Evolutionary conservation across 805 yeast genomes (phyloP).

Genomic region (Teunomyces panamensis): DNA sequence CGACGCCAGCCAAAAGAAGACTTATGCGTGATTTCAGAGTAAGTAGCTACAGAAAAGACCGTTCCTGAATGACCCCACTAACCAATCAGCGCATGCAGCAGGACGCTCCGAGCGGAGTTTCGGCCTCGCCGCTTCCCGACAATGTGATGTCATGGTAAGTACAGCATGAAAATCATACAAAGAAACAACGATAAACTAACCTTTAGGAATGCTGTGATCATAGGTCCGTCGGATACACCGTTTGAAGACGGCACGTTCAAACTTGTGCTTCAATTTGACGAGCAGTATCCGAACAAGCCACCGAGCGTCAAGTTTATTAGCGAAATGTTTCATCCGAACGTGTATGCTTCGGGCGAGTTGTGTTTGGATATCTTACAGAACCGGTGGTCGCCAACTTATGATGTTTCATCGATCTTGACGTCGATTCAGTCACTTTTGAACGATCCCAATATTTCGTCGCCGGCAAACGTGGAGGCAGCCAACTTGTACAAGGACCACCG

Average conservation of each 20-base stretch:
- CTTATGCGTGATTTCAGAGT: conserved; percentile 97
- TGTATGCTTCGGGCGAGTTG: conserved; percentile 90
- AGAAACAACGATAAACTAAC: conserved; percentile 5
- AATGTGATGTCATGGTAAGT: conserved; percentile 84
- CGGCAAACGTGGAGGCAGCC: conserved; percentile 98
- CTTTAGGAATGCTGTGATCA: conserved; percentile 82
- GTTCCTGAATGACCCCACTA: neutral
- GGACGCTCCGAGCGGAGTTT: conserved; percentile 97
- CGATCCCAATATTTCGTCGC: conserved; percentile 95
- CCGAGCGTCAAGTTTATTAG: conserved; percentile 88
- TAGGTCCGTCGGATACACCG: conserved; percentile 97
- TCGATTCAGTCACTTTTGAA: conserved; percentile 88
- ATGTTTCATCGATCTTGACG: conserved; percentile 91
- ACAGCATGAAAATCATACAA: neutral
- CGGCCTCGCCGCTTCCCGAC: conserved; percentile 95
- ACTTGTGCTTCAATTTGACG: conserved; percentile 82
- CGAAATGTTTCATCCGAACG: conserved; percentile 98
- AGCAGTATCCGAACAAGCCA: conserved; percentile 96
- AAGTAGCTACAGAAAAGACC: conserved; percentile 21
- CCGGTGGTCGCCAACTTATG: conserved; percentile 98
- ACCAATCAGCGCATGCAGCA: conserved; percentile 77
- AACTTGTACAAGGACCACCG: conserved; percentile 92
- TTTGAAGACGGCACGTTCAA: conserved; percentile 97
- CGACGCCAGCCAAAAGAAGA: conserved; percentile 98
- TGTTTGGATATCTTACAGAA: conserved; percentile 95